Evolutionary conservation across 305 asterid genomes (phyloP), one percentile per base, ranked within the genome.

Genomic region (Fraxinus velutina): DNA sequence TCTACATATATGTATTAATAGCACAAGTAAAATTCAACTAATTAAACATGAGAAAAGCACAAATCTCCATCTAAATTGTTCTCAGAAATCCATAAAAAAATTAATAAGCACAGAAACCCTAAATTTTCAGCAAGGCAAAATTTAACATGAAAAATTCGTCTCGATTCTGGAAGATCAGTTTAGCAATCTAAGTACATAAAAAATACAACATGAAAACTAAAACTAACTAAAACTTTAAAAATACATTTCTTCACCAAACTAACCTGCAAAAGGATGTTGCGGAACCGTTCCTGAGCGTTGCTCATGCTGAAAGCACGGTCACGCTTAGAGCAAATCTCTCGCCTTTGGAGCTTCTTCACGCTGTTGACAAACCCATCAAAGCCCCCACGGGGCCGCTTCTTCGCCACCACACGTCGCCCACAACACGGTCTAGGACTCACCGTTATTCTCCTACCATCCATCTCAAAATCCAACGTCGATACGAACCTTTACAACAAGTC

Each of bases 391-490:
- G 78, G 87, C 27, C 88, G 84, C 86, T 88, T 89, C 83, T 88
- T 90, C 5, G 89, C 89, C 85, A 88, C 88, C 78, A 87, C 90
- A 30, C 91, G 88, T 60, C 93, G 88, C 62, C 88, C 90, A 36
- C 75, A 44, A 39, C 93, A 87, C 52, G 91, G 89, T 75, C 89
- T 73, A 9, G 91, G 93, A 73, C 84, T 88, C 79, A 89, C 93
- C 70, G 90, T 85, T 73, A 90, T 88, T 79, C 93, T 81, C 86
- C 91, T 85, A 80, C 92, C 91, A 32, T 90, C 92, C 91, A 87
- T 88, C 78, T 37, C 82, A 13, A 47, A 12, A 47, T 17, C 50
- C 57, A 55, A 55, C 66, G 9, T 19, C 73, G 34, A 64, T 64
- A 10, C 5, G 9, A 64, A 64, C 73, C 34, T 64, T 64, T 9